Conservation (phyloP, 1,284 basidiomycete genomes). For the Moesziomyces sp. region DNA sequence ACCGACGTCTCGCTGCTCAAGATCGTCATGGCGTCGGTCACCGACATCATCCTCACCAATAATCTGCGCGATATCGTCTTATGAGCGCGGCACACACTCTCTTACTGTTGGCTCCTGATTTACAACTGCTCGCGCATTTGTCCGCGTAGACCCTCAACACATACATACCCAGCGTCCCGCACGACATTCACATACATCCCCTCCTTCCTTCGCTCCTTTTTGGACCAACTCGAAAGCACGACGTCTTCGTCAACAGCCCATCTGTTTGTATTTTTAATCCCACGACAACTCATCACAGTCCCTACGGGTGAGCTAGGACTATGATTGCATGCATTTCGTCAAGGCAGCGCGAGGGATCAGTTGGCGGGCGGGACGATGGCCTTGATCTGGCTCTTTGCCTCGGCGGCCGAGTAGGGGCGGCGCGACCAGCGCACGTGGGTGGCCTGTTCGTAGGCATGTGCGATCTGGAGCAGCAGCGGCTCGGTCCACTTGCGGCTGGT, state of each 20-base stretch:
- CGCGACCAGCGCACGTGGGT: slow-evolving; percentile 73
- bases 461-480: slow-evolving; percentile 73
- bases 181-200: background rate
- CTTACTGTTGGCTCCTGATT: background rate
- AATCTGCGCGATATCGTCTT: slow-evolving; percentile 46
- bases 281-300: background rate
- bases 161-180: background rate
- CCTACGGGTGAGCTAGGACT: too few relatives aligned
- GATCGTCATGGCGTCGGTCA: slow-evolving; percentile 80
- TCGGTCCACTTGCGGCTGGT: slow-evolving; percentile 76
- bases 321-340: background rate
- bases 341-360: background rate
- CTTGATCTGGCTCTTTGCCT: slow-evolving; percentile 74
- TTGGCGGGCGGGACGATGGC: slow-evolving; percentile 69
- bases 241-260: background rate
- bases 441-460: slow-evolving; percentile 76
- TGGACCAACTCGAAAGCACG: background rate
- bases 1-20: slow-evolving; percentile 90
- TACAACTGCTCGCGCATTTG: background rate
- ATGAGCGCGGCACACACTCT: slow-evolving; percentile 1
- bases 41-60: slow-evolving; percentile 60
- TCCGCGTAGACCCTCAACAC: background rate
- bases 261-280: background rate
- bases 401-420: slow-evolving; percentile 73
- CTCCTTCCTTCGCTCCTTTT: background rate